These are phyloP conservation scores for Penicillium verhagenii DNA, from an alignment of 495 filamentous ascomycete genomes.

Conservation along the genomic window DNA sequence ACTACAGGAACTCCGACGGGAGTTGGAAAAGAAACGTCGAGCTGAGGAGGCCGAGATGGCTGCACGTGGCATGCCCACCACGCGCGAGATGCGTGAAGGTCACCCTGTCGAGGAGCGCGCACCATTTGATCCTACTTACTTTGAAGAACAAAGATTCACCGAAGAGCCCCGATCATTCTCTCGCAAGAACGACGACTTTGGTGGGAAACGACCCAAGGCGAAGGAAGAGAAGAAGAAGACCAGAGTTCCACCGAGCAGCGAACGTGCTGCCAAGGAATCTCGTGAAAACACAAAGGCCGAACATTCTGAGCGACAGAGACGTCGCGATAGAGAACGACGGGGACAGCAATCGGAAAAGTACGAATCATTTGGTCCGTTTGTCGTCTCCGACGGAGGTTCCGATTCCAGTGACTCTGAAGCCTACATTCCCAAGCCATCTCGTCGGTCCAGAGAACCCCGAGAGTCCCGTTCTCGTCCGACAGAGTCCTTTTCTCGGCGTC, in stretches of 20 bases:
- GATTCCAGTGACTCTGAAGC: slow-evolving; percentile 26
- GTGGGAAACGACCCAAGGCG: slow-evolving; percentile 34
- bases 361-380: slow-evolving; percentile 25
- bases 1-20: slow-evolving; percentile 57
- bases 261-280: slow-evolving; percentile 29
- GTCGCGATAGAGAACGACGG: slow-evolving; percentile 51
- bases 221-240: slow-evolving; percentile 44
- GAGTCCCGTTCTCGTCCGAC: slow-evolving; percentile 18
- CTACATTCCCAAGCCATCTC: slow-evolving; percentile 20
- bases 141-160: slow-evolving; percentile 36
- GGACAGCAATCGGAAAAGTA: slow-evolving; percentile 48
- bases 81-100: slow-evolving; percentile 46
- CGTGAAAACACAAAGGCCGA: slow-evolving; percentile 33
- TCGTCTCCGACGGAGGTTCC: slow-evolving; percentile 34
- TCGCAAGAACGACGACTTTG: slow-evolving; percentile 45
- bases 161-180: slow-evolving; percentile 39
- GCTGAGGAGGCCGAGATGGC: slow-evolving; percentile 21
- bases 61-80: slow-evolving; percentile 17
- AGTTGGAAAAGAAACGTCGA: slow-evolving; percentile 36
- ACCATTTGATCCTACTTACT: slow-evolving; percentile 39
- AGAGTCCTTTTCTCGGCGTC: slow-evolving; percentile 18
- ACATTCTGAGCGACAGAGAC: slow-evolving; percentile 41
- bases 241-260: slow-evolving; percentile 24
- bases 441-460: slow-evolving; percentile 15
- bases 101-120: slow-evolving; percentile 47